A percentile compares a stretch with the other conserved stretches of the same genome.
These are phyloP conservation scores for Oryza officinalis DNA, from an alignment of 176 grass and related monocot species.

Conservation along the genomic window DNA sequence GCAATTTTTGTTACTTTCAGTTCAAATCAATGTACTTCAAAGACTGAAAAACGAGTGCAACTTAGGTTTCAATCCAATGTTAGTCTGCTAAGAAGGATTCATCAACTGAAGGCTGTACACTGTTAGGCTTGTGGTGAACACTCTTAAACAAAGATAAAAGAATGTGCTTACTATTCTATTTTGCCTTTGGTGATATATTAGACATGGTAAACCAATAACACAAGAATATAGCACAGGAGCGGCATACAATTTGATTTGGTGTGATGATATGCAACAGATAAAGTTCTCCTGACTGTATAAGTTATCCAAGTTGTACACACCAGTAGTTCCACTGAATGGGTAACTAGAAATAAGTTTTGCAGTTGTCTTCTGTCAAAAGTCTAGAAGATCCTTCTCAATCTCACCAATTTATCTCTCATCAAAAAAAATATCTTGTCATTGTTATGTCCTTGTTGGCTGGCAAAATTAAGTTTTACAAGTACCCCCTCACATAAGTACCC, in stretches of 20 bases:
- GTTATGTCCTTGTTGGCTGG: not conserved
- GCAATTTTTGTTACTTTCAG: not conserved
- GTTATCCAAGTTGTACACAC: not conserved
- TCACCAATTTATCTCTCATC: not conserved
- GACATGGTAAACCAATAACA: not conserved
- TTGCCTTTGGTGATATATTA: not conserved
- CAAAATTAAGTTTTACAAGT: not conserved
- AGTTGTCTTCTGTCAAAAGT: not conserved
- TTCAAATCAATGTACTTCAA: not conserved
- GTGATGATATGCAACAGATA: not conserved
- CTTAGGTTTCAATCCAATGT: not conserved
- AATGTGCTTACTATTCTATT: not conserved
- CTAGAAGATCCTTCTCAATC: not conserved
- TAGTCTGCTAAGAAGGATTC: not conserved
- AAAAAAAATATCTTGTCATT: not conserved
- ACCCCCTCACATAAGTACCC: not conserved
- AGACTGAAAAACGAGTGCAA: not conserved
- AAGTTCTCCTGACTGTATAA: not conserved
- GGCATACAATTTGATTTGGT: not conserved
- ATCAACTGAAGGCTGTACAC: not conserved
- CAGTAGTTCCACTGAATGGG: not conserved
- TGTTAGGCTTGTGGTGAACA: not conserved
- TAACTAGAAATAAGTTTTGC: not conserved
- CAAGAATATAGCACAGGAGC: not conserved
- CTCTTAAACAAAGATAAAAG: not conserved